Base-by-base conservation (phyloP, 345 rosid genomes). In the Sisymbrium irio region DNA sequence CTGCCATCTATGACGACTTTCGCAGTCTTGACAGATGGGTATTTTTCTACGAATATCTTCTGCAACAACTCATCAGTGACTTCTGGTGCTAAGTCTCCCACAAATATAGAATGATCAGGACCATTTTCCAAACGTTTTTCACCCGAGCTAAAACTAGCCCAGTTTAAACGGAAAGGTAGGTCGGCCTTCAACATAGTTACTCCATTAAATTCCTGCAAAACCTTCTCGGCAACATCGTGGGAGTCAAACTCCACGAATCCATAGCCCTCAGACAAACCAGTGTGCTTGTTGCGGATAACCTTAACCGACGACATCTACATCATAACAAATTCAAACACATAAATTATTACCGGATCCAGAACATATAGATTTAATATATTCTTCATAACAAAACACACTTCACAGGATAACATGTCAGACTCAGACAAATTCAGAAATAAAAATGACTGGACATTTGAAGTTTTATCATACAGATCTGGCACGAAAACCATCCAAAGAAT, bases 81-180 rank as follows among this genome's bases (percentile, higher is more conserved):
- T 79, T 93, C 98, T 27, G 96, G 89, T 49, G 96, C 96, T 79
- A 93, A 86, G 65, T 93, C 98, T 17, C 98, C 98, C 25, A 93
- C 97, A 80, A 93, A 93, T 49, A 93, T 93, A 25, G 98, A 93
- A 82, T 88, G 92, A 77, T 92, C 97, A 53, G 99, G 86, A 65
- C 88, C 88, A 25, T 50, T 95, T 65, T 95, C 99, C 35, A 90
- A 80, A 60, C 90, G 86, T 86, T 92, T 95, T 69, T 95, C 99
- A 25, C 93, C 92, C 3, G 84, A 79, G 79, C 92, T 88, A 80
- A 95, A 95, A 74, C 97, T 86, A 37, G 99, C 99, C 99, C 99
- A 95, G 80, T 95, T 92, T 56, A 95, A 81, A 79, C 93, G 97
- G 68, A 86, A 95, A 13, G 90, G 90, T 72, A 88, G 99, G 3